These are phyloP conservation scores for Vicia villosa DNA, from an alignment of 306 rosid species.

Conservation along the genomic window DNA sequence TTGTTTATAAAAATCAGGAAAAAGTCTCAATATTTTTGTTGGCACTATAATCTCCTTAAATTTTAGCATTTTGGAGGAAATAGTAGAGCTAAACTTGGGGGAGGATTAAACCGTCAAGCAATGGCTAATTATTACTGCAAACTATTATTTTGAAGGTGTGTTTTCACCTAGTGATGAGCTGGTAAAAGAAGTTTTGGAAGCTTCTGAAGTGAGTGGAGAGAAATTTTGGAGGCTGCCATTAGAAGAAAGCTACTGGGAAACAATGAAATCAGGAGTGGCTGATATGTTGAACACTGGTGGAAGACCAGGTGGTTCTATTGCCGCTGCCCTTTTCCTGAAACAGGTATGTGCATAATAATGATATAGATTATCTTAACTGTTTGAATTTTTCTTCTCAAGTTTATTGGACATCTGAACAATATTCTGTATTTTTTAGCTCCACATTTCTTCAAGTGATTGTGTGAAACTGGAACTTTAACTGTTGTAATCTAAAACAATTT, in stretches of 20 bases:
- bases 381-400: neutral
- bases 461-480: neutral
- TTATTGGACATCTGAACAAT: neutral
- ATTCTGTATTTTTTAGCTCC: constrained; percentile 1
- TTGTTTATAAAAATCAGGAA: neutral
- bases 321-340: constrained; percentile 93
- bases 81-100: constrained; percentile 8
- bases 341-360: constrained; percentile 55
- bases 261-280: constrained; percentile 94
- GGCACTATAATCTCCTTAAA: neutral
- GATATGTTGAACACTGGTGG: constrained; percentile 95
- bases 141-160: constrained; percentile 57
- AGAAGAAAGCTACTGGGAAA: constrained; percentile 98
- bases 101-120: constrained; percentile 9
- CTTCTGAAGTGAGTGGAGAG: constrained; percentile 87
- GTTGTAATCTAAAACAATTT: constrained; percentile 31
- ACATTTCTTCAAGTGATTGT: neutral
- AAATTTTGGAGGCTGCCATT: constrained; percentile 95
- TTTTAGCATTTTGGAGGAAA: constrained; percentile 17
- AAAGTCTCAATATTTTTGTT: neutral
- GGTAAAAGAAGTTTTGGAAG: constrained; percentile 80
- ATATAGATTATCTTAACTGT: neutral
- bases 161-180: constrained; percentile 95
- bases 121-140: constrained; percentile 30
- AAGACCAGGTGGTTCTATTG: constrained; percentile 86